Conservation (phyloP, 2,329 filamentous ascomycete species). For the Stagonosporopsis rhizophila region DNA sequence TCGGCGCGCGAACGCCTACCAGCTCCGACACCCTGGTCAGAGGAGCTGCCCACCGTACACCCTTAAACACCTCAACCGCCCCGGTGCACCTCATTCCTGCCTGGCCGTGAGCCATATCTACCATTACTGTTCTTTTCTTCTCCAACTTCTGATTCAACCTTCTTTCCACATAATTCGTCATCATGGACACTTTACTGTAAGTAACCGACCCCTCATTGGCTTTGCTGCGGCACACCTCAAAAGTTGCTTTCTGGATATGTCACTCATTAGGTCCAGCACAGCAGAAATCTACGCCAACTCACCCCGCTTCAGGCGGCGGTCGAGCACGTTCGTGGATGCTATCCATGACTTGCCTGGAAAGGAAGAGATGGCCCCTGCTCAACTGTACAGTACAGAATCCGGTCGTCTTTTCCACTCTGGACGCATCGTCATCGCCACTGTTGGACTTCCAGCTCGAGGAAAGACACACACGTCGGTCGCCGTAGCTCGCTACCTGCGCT, state of each 20-base stretch:
- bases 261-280: slow-evolving; percentile 64
- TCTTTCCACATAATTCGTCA: slow-evolving; percentile 19
- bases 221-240: slow-evolving; percentile 1
- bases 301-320: slow-evolving; percentile 86
- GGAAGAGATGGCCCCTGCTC: slow-evolving; percentile 85
- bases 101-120: slow-evolving; percentile 9
- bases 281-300: slow-evolving; percentile 92
- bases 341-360: slow-evolving; percentile 93
- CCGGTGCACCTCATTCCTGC: slow-evolving; percentile 13
- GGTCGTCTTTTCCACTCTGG: slow-evolving; percentile 96
- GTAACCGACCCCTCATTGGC: slow-evolving; percentile 45
- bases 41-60: slow-evolving; percentile 17
- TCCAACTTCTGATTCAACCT: slow-evolving; percentile 6
- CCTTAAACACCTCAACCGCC: slow-evolving; percentile 26
- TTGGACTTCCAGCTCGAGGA: slow-evolving; percentile 90
- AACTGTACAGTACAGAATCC: slow-evolving; percentile 98
- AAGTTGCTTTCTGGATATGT: slow-evolving; percentile 1
- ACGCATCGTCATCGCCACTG: slow-evolving; percentile 95
- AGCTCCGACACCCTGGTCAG: slow-evolving; percentile 25
- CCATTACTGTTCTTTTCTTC: slow-evolving; percentile 12
- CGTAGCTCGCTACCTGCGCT: slow-evolving; percentile 90
- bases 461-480: slow-evolving; percentile 99
- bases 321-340: slow-evolving; percentile 95
- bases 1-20: slow-evolving; percentile 29
- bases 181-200: slow-evolving; percentile 70